A percentile compares a stretch with the other conserved stretches of the same genome.
Conservation (phyloP, 2,329 filamentous ascomycete species). For the Diaporthe caulivora region DNA sequence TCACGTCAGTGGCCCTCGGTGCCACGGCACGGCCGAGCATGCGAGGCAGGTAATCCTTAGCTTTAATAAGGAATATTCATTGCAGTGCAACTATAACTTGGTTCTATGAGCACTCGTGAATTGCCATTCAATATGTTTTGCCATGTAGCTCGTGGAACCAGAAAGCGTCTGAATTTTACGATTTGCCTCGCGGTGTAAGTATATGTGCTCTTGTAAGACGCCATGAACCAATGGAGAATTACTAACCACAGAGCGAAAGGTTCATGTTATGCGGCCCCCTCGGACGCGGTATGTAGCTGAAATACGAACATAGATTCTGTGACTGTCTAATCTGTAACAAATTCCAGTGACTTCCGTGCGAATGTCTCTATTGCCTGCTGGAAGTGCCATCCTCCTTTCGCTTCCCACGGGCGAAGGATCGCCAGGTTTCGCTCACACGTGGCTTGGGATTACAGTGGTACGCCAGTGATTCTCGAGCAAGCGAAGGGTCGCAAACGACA, state of each 20-base stretch:
- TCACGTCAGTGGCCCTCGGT: not conserved
- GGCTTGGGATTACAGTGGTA: not conserved
- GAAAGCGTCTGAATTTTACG: no score
- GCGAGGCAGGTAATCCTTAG: constrained; percentile 22
- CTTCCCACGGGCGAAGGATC: not conserved
- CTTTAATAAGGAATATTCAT: constrained; percentile 6
- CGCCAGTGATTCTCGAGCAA: not conserved
- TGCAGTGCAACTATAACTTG: not conserved
- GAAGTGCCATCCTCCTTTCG: not conserved
- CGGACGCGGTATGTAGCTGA: not conserved
- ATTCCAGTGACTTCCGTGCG: not conserved
- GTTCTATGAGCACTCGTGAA: not conserved
- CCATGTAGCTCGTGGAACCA: not conserved
- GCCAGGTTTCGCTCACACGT: not conserved
- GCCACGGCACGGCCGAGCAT: not conserved
- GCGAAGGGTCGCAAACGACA: not conserved
- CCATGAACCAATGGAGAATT: not conserved
- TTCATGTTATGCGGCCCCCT: not conserved
- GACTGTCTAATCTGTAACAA: no score
- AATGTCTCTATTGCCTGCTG: constrained; percentile 10
- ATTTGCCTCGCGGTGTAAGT: not conserved
- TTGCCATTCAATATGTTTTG: not conserved
- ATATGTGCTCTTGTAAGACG: not conserved
- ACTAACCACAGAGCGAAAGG: not conserved
- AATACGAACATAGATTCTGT: not conserved